Evolutionary conservation across 495 filamentous ascomycete genomes (phyloP).

Genomic region (Penicillium salamii): DNA sequence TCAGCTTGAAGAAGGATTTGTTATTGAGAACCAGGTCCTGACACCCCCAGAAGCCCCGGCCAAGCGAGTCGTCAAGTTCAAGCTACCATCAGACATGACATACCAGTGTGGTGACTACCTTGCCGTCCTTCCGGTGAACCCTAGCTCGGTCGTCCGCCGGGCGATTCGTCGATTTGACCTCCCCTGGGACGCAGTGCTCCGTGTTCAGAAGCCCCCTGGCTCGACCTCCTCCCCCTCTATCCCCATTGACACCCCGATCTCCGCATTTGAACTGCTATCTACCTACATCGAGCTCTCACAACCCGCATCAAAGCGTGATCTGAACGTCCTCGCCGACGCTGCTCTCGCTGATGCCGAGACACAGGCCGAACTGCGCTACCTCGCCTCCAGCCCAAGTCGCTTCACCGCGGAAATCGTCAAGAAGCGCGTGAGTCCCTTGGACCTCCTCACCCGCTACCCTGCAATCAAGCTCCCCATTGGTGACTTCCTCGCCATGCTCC

Average conservation of each 20-base stretch:
- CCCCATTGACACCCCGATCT: constrained; percentile 56
- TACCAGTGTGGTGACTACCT: constrained; percentile 77
- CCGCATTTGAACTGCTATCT: constrained; percentile 58
- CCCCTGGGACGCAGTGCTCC: constrained; percentile 57
- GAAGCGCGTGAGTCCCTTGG: constrained; percentile 61
- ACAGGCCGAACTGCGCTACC: constrained; percentile 28
- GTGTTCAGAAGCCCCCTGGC: constrained; percentile 33
- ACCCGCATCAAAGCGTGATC: constrained; percentile 57
- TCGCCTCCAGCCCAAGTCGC: constrained; percentile 30
- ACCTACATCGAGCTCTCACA: constrained; percentile 72
- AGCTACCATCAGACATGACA: constrained; percentile 60
- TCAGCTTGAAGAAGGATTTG: constrained; percentile 60
- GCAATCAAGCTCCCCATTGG: constrained; percentile 55
- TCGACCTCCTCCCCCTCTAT: constrained; percentile 49
- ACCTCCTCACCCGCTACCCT: constrained; percentile 60
- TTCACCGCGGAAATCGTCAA: constrained; percentile 52
- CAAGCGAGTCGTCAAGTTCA: constrained; percentile 65
- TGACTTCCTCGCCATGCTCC: constrained; percentile 64
- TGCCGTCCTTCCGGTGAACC: constrained; percentile 68
- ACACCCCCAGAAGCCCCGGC: constrained; percentile 52
- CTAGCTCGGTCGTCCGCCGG: constrained; percentile 53
- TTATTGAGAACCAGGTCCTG: constrained; percentile 53
- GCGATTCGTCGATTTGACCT: constrained; percentile 53
- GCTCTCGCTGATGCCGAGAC: constrained; percentile 21
- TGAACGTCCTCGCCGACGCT: constrained; percentile 48